A percentile compares a stretch with the other conserved stretches of the same genome.
phyloP scores from a whole-genome alignment of 768 basidiomycete genomes.

The Suillus subaureus region DNA sequence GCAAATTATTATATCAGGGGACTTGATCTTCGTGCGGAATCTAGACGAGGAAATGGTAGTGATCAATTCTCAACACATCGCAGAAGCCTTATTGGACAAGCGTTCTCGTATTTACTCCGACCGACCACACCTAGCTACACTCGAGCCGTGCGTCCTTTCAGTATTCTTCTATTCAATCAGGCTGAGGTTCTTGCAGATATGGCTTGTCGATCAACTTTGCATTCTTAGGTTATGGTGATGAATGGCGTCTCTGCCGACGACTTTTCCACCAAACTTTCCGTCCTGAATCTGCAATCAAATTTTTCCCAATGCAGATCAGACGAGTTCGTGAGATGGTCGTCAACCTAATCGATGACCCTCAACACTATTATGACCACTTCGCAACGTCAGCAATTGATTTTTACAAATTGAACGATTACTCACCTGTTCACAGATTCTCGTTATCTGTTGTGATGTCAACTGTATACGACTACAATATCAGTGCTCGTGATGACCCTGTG shows the following conservation, averaged over 20 bases:
- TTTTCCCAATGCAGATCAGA: slow-evolving; percentile 27
- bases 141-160: slow-evolving; percentile 2
- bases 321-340: slow-evolving; percentile 27
- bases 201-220: slow-evolving; percentile 5
- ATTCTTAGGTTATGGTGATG: slow-evolving; percentile 4
- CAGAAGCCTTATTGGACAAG: slow-evolving; percentile 9
- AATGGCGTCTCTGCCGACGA: slow-evolving; percentile 33
- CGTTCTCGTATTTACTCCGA: slow-evolving; percentile 14
- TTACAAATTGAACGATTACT: background rate
- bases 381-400: background rate
- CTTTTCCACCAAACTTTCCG: slow-evolving; percentile 42
- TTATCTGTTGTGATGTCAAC: slow-evolving; percentile 11
- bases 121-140: slow-evolving; percentile 8
- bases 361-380: slow-evolving; percentile 29
- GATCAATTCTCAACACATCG: slow-evolving; percentile 4
- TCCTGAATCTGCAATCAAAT: slow-evolving; percentile 26
- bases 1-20: background rate
- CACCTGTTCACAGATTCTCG: slow-evolving; percentile 8
- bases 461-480: slow-evolving; percentile 4
- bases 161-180: background rate
- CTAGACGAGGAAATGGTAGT: slow-evolving; percentile 7
- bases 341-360: slow-evolving; percentile 29
- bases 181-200: slow-evolving; percentile 1
- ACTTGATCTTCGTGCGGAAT: slow-evolving; percentile 5
- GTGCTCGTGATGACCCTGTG: slow-evolving; percentile 7